Evolutionary conservation across 345 rosid species (phyloP), one percentile per base, ranked within the genome.

Genomic region (Arabidopsis arenosa): DNA sequence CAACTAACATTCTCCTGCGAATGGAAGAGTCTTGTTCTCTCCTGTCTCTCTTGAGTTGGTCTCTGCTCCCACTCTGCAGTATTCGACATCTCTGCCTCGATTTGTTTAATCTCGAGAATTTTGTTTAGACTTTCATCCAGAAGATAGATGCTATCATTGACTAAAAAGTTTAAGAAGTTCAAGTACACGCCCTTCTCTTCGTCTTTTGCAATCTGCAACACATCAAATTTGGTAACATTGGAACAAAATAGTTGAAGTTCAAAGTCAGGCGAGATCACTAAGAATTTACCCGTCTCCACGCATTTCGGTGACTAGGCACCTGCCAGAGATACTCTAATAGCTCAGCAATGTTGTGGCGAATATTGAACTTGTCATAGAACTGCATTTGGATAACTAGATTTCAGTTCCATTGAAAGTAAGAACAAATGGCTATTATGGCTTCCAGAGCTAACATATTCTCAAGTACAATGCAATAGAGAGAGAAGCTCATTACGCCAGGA

Each of bases 161-260:
- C 88, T 76, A 96, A 84, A 83, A 93, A 96, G 90, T 93, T 96
- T 66, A 96, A 82, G 90, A 96, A 96, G 83, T 96, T 96, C 85
- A 96, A 82, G 80, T 96, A 96, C 72, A 93, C 96, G 57, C 99
- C 99, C 92, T 96, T 96, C 68, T 96, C 99, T 83, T 96, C 98
- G 84, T 93, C 97, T 82, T 86, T 96, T 6, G 97, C 99, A 81
- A 96, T 96, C 99, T 96, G 94, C 51, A 87, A 80, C 28, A 36
- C 13, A 63, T 55, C 48, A 73, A 53, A 47, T 44, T 53, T 47
- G 37, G 11, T 37, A 39, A 37, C 41, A 18, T 3, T 11, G 44
- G 37, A 52, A 35, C 23, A 75, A 65, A 51, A 57, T 45, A 47
- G 63, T 23, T 26, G 44, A 64, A 53, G 32, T 17, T 61, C 65